Evolutionary conservation across 73 alveolate genomes (phyloP), one percentile per base, ranked within the genome.

Genomic region (Symbiodinium pilosum): DNA sequence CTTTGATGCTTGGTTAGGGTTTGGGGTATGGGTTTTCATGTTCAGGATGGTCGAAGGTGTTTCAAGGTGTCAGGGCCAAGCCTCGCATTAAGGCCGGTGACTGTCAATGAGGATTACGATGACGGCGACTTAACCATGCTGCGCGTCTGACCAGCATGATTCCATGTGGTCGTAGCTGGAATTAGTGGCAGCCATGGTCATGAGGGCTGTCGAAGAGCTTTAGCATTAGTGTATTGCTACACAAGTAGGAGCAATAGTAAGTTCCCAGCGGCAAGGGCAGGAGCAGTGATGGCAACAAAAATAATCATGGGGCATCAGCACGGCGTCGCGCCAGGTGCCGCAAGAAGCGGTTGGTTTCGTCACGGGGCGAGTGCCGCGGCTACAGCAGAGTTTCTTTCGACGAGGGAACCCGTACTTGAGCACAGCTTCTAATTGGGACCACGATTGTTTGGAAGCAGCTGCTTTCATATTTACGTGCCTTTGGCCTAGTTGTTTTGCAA

Each of bases 301-400:
- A 11, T 5, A 11, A 12, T 52, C 69, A 52, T 9, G 69, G 28
- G 20, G 69, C 69, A 52, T n/a, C n/a, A n/a, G n/a, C 43, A 32
- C 9, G 85, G 44, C 44, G 14, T 16, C 24, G 81, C 30, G 81
- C 81, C 43, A 93, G 98, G 98, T 93, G 83, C 98, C 98, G 52
- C 98, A 93, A 77, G 98, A 93, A 38, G 98, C 98, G 21, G 98
- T 93, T 30, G 98, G 98, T 43, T 93, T 93, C 71, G 98, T 93
- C 36, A 93, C 98, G 20, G 98, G 98, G 83, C 47, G 98, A 93
- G 98, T 44, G 4, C 12, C 89, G 4, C 21, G 81, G 97, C 88
- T n/a, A 85, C 88, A 81, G 24, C 38, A 39, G 44, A 6, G 73
- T 0, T 30, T 24, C 32, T 4, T 24, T 30, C 73, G 28, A 11